phyloP scores from a whole-genome alignment of 768 basidiomycete species.

The Tulasnella sp. region DNA sequence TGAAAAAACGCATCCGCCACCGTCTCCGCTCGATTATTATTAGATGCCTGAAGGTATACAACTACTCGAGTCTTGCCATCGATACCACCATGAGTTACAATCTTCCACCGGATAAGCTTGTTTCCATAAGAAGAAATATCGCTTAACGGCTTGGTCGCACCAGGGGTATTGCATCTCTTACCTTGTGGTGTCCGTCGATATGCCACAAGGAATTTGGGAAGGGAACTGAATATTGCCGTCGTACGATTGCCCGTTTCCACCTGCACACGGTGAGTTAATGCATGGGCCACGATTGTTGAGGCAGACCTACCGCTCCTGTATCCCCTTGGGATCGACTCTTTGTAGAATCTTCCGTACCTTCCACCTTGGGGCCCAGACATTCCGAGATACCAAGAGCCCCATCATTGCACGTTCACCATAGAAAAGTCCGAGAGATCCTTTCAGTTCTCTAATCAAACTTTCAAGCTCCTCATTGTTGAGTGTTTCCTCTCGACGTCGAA shows the following conservation, averaged over 20 bases:
- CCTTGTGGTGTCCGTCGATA: constrained; percentile 37
- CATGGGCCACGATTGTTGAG: neutral
- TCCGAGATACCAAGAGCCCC: neutral
- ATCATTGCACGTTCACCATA: no score
- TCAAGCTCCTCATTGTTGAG: neutral
- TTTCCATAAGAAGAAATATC: neutral
- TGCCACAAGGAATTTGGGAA: no score
- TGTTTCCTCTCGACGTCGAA: neutral
- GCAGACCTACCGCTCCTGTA: neutral
- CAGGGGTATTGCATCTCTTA: neutral
- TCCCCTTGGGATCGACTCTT: neutral
- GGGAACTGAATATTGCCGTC: constrained; percentile 33
- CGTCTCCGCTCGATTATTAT: no score
- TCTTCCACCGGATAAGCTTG: constrained; percentile 35
- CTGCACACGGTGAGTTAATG: neutral
- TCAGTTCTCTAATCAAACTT: neutral
- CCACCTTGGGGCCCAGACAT: neutral
- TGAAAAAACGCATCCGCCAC: constrained; percentile 29
- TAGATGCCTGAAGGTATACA: no score
- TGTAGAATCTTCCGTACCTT: neutral
- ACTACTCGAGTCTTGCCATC: constrained; percentile 38
- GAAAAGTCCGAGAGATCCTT: no score
- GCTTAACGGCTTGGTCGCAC: no score
- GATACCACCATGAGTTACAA: constrained; percentile 38
- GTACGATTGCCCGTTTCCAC: constrained; percentile 24